Percentiles rank a stretch among this genome's conserved stretches.
These are phyloP conservation scores for Quercus agrifolia DNA, from an alignment of 306 rosid genomes.

Conservation along the genomic window DNA sequence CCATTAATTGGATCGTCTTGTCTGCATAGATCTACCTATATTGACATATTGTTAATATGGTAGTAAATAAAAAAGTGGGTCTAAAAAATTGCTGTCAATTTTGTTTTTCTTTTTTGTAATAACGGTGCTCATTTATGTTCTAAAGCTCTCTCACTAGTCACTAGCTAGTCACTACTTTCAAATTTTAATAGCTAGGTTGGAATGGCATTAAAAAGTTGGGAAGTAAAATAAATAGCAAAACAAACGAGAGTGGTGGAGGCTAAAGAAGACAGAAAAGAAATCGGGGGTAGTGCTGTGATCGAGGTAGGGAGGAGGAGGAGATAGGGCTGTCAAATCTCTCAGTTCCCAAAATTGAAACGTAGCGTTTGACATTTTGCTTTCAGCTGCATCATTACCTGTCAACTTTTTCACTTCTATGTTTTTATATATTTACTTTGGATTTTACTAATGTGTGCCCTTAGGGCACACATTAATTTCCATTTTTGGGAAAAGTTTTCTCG, in stretches of 20 bases:
- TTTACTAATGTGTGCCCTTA: too few relatives aligned
- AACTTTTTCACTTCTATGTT: constrained; percentile 46
- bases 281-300: constrained; percentile 20
- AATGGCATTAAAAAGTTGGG: not conserved
- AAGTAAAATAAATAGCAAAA: not conserved
- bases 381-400: constrained; percentile 44
- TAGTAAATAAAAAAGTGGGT: too few relatives aligned
- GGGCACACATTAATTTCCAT: too few relatives aligned
- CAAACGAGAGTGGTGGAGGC: not conserved
- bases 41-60: too few relatives aligned
- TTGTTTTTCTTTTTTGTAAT: too few relatives aligned
- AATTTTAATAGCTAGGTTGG: not conserved
- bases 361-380: constrained; percentile 96
- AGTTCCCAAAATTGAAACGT: constrained; percentile 49
- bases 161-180: not conserved
- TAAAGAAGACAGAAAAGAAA: not conserved
- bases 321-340: constrained; percentile 47
- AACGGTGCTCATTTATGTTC: not conserved
- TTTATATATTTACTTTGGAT: not conserved
- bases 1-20: too few relatives aligned
- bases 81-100: too few relatives aligned
- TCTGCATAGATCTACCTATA: too few relatives aligned
- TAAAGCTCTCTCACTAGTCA: not conserved
- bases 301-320: constrained; percentile 34
- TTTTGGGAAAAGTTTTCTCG: too few relatives aligned